A percentile compares a stretch with the other conserved stretches of the same genome.
Conservation (phyloP, 352 stramenopile genomes). For the Nothophytophthora sp. region DNA sequence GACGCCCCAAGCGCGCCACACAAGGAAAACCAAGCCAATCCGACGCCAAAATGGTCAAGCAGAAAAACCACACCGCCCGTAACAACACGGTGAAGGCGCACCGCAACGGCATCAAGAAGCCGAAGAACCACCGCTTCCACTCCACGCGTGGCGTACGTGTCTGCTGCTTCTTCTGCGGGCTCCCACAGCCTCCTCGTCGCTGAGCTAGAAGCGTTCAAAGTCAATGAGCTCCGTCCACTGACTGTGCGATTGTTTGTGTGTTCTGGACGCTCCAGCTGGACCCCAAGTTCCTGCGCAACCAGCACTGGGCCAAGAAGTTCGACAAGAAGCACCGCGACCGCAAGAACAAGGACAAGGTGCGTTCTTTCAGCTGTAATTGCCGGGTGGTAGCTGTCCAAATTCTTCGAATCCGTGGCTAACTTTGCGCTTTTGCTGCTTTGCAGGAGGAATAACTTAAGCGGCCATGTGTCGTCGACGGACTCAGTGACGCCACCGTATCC, state of each 20-base stretch:
- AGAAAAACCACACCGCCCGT: slow-evolving; percentile 98
- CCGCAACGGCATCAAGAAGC: slow-evolving; percentile 98
- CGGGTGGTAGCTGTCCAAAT: too few species aligned
- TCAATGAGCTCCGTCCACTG: not conserved
- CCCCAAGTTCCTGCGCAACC: slow-evolving; percentile 98
- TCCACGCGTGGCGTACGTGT: slow-evolving; percentile 91
- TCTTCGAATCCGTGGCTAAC: not conserved
- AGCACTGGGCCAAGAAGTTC: slow-evolving; percentile 98
- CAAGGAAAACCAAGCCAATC: slow-evolving; percentile 61
- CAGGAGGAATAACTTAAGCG: slow-evolving; percentile 50
- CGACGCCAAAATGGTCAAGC: slow-evolving; percentile 87
- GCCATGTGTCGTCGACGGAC: slow-evolving; percentile 20
- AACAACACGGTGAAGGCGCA: slow-evolving; percentile 98
- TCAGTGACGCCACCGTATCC: too few species aligned
- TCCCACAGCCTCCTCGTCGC: too few species aligned
- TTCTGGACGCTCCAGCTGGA: slow-evolving; percentile 72
- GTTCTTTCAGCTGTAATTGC: not conserved
- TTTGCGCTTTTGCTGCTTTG: slow-evolving; percentile 6
- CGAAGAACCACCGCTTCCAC: slow-evolving; percentile 95
- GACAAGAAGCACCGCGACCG: slow-evolving; percentile 90
- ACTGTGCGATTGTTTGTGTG: not conserved
- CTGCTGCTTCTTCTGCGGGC: not conserved
- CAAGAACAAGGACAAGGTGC: slow-evolving; percentile 58
- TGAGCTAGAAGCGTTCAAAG: not conserved
- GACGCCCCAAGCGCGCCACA: slow-evolving; percentile 18